These are phyloP conservation scores for Aspergillus quadrilineatus DNA, from an alignment of 2,329 filamentous ascomycete species.

Conservation along the genomic window DNA sequence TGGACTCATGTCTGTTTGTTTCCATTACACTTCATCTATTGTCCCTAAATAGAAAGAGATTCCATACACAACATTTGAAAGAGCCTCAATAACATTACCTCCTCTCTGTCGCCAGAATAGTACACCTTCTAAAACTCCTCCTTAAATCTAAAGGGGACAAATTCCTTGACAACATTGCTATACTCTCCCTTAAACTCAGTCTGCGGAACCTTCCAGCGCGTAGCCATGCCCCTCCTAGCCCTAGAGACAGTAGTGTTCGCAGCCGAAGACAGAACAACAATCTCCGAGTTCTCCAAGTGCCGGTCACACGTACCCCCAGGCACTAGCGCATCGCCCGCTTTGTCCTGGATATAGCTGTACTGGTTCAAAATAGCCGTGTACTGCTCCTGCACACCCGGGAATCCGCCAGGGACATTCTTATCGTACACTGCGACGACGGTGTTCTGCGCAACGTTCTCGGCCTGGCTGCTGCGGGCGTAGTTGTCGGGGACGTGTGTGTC, in stretches of 20 bases:
- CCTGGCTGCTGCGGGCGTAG: constrained; percentile 9
- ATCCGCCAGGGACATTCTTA: constrained; percentile 3
- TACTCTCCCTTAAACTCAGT: background rate
- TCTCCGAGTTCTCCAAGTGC: constrained; percentile 12
- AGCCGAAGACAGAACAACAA: background rate
- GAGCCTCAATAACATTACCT: too few relatives aligned
- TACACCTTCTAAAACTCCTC: background rate
- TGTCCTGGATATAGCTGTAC: constrained; percentile 1
- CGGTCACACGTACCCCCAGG: constrained; percentile 9
- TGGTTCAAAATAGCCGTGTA: constrained; percentile 1
- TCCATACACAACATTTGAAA: too few relatives aligned
- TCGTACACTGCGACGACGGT: constrained; percentile 12
- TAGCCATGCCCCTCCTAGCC: background rate
- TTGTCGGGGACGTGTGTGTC: constrained; percentile 12
- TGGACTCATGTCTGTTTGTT: too few relatives aligned
- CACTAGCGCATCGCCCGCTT: constrained; percentile 1
- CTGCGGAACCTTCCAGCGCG: background rate
- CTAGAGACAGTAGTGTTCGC: background rate
- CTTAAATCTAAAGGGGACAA: background rate
- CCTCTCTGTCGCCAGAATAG: background rate
- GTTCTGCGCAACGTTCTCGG: constrained; percentile 14
- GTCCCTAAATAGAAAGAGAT: too few relatives aligned
- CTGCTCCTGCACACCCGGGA: background rate
- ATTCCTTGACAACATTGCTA: background rate
- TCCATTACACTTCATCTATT: too few relatives aligned